phyloP scores from a whole-genome alignment of 2,329 filamentous ascomycete genomes.

The Phyllosticta citribraziliensis region DNA sequence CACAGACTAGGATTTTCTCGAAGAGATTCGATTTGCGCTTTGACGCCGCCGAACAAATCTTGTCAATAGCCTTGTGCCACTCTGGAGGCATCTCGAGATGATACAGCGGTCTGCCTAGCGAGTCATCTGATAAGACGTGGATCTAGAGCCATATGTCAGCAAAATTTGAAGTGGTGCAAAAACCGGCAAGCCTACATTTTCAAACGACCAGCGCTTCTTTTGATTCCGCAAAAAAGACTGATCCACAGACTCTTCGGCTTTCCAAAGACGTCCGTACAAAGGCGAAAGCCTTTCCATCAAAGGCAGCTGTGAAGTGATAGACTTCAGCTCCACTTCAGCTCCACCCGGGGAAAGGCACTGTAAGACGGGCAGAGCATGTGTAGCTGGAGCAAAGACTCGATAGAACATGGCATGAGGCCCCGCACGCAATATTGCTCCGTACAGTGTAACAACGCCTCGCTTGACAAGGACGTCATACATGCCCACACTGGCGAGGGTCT shows the following conservation, averaged over 20 bases:
- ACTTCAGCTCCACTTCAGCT: constrained; percentile 49
- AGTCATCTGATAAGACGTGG: constrained; percentile 6
- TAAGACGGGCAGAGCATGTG: constrained; percentile 60
- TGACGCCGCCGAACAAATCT: constrained; percentile 21
- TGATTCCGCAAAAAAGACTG: constrained; percentile 1
- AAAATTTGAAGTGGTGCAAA: background rate
- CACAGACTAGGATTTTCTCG: constrained; percentile 51
- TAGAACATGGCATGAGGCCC: constrained; percentile 31
- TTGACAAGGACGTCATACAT: constrained; percentile 56
- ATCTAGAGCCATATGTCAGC: constrained; percentile 3
- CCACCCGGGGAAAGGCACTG: constrained; percentile 16
- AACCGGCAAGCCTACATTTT: background rate
- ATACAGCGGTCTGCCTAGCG: constrained; percentile 2
- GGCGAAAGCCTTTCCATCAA: constrained; percentile 53
- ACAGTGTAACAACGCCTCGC: constrained; percentile 53
- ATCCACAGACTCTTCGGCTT: constrained; percentile 28
- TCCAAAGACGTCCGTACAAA: constrained; percentile 59
- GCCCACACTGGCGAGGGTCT: constrained; percentile 42
- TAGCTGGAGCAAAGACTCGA: constrained; percentile 57
- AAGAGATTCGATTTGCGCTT: constrained; percentile 14
- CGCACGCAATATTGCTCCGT: constrained; percentile 51
- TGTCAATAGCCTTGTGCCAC: constrained; percentile 11
- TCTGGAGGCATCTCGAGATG: constrained; percentile 4
- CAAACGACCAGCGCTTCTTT: constrained; percentile 4
- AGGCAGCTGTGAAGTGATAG: constrained; percentile 37